Percentiles rank a stretch among this genome's conserved stretches.
These are phyloP conservation scores for Monascus purpureus DNA, from an alignment of 495 filamentous ascomycete species.

Conservation along the genomic window DNA sequence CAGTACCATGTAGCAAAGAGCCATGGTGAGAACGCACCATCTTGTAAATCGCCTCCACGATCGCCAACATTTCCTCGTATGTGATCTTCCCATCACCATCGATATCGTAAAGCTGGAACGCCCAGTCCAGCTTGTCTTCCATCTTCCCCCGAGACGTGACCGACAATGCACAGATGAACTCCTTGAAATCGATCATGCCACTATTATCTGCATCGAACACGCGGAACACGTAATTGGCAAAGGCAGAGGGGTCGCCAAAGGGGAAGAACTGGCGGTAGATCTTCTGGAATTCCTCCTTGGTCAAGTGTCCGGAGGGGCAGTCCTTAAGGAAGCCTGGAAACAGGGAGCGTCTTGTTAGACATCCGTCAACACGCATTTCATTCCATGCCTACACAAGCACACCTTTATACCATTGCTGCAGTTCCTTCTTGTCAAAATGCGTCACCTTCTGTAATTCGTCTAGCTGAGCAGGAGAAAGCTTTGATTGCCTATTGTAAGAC, in stretches of 20 bases:
- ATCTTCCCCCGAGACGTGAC: slow-evolving; percentile 95
- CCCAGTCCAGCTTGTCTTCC: slow-evolving; percentile 99
- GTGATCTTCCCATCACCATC: slow-evolving; percentile 98
- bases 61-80: slow-evolving; percentile 96
- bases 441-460: slow-evolving; percentile 89
- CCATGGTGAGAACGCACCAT: slow-evolving; percentile 41
- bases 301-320: slow-evolving; percentile 90
- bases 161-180: slow-evolving; percentile 96
- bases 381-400: slow-evolving; percentile 5
- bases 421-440: slow-evolving; percentile 98
- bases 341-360: neutral
- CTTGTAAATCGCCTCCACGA: slow-evolving; percentile 99
- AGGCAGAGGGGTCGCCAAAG: slow-evolving; percentile 90
- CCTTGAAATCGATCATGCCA: slow-evolving; percentile 97
- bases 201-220: slow-evolving; percentile 97
- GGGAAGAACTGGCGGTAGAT: slow-evolving; percentile 99
- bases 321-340: slow-evolving; percentile 86
- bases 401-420: slow-evolving; percentile 99
- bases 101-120: slow-evolving; percentile 98
- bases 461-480: slow-evolving; percentile 89
- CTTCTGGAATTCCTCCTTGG: slow-evolving; percentile 97
- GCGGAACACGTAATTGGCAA: slow-evolving; percentile 98
- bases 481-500: slow-evolving; percentile 60
- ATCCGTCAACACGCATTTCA: slow-evolving; percentile 2
- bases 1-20: neutral